Base-by-base conservation (phyloP, 2,329 filamentous ascomycete species). In the Stachybotrys elegans region DNA sequence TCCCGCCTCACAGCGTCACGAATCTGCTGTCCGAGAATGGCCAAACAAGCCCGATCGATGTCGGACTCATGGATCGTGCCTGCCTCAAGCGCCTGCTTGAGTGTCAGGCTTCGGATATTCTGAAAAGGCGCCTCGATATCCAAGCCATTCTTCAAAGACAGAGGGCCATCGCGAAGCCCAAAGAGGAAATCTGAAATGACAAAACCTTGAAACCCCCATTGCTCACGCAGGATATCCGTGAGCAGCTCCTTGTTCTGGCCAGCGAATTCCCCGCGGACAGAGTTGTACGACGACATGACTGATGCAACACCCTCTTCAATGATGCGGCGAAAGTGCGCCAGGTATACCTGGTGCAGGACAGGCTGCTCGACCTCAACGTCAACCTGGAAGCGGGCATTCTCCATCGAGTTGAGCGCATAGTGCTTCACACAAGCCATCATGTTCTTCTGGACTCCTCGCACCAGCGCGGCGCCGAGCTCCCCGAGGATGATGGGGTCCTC, bases 341-440 rank as follows among this genome's bases (percentile, higher is more conserved):
- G 53, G 29, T 48, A 55, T 1, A 51, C 47, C 11, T 56, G 52
- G 16, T 52, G 51, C 8, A 53, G 42, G 4, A 51, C 51, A 9
- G 40, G 45, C 7, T 46, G 36, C 1, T 48, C 47, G 4, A 56
- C 20, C 3, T 51, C 20, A 3, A 56, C 51, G 16, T 55, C 48
- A 6, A 56, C 50, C 17, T 47, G 42, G 17, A 56, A 57, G 1
- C 51, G 48, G 6, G 54, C 46, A 4, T 49, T 55, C 31, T 55
- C 53, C 48, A 54, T 55, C 0, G 54, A 57, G 25, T 57, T 53
- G 12, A 57, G 45, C 3, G 54, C 53, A 22, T 41, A 53, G 12
- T 56, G 53, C 35, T 55, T 56, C 1, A 55, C 53, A 16, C 48
- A 53, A 0, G 51, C 52, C 54, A 56, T 56, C 13, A 54, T 20